Percentiles rank a stretch among this genome's conserved stretches.
These are phyloP conservation scores for Posidonia australis DNA, from an alignment of 106 monocot species.

Conservation along the genomic window DNA sequence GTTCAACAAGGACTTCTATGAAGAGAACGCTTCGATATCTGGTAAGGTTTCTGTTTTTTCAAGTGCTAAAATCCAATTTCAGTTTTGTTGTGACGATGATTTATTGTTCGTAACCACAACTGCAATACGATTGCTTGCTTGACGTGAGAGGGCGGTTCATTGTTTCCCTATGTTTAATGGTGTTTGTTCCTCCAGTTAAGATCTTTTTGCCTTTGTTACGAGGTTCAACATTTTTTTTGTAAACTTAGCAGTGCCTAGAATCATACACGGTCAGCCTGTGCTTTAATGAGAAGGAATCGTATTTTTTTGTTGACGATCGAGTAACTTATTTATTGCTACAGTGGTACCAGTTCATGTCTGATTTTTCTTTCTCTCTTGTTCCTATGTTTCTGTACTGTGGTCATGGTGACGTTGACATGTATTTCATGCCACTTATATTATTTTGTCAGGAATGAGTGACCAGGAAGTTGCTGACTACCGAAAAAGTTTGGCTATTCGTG, in stretches of 20 bases:
- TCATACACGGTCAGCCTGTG: too few species aligned
- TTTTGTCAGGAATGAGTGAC: conserved; percentile 75
- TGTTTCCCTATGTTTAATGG: too few species aligned
- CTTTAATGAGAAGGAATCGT: too few species aligned
- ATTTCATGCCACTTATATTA: too few species aligned
- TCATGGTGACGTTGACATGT: too few species aligned
- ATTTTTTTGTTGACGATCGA: too few species aligned
- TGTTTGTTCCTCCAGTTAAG: too few species aligned
- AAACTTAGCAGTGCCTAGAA: too few species aligned
- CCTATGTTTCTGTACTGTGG: background rate
- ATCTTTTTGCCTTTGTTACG: too few species aligned
- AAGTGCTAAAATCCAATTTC: background rate
- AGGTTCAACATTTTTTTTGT: too few species aligned
- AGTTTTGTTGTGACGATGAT: background rate
- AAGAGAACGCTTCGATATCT: conserved; percentile 76
- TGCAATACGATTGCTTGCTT: background rate
- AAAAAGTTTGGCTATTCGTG: conserved; percentile 73
- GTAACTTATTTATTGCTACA: too few species aligned
- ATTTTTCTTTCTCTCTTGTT: background rate
- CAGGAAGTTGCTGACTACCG: conserved; percentile 76
- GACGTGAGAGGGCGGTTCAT: background rate
- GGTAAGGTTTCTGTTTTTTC: conserved; percentile 21
- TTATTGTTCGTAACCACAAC: background rate
- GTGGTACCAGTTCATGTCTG: too few species aligned
- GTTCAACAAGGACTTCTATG: conserved; percentile 91